Conservation (phyloP, 2,329 filamentous ascomycete genomes). For the Venturia aucupariae region DNA sequence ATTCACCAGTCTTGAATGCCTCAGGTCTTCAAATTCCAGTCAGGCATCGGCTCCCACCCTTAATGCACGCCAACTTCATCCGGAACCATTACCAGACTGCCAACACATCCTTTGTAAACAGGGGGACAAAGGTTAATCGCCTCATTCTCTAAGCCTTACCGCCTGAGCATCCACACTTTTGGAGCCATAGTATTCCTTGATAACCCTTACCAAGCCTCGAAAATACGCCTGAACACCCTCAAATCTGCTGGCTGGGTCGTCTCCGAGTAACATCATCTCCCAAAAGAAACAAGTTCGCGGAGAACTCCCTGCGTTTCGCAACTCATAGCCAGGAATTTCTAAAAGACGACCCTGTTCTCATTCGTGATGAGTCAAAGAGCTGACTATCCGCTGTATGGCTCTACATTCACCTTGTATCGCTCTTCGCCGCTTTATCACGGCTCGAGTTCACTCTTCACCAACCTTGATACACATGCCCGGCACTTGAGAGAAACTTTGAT, state of each 20-base stretch:
- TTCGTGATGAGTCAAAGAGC: not conserved
- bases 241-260: not conserved
- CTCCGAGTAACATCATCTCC: too few relatives aligned
- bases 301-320: not conserved
- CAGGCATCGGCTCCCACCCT: not conserved
- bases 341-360: not conserved
- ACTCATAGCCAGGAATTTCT: not conserved
- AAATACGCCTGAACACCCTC: not conserved
- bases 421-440: conserved; percentile 45
- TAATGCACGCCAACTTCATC: not conserved
- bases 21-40: not conserved
- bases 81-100: not conserved
- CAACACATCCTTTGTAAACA: not conserved
- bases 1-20: not conserved
- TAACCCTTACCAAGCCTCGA: not conserved
- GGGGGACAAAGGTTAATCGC: not conserved
- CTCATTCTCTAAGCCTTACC: not conserved
- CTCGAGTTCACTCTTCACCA: conserved; percentile 26
- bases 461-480: conserved; percentile 37
- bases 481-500: conserved; percentile 19
- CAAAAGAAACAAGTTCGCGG: not conserved
- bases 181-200: not conserved
- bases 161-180: not conserved
- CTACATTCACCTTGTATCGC: conserved; percentile 46
- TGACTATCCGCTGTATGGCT: conserved; percentile 39